These are phyloP conservation scores for Cunninghamia lanceolata DNA, from an alignment of 75 land plant species.

Conservation along the genomic window DNA sequence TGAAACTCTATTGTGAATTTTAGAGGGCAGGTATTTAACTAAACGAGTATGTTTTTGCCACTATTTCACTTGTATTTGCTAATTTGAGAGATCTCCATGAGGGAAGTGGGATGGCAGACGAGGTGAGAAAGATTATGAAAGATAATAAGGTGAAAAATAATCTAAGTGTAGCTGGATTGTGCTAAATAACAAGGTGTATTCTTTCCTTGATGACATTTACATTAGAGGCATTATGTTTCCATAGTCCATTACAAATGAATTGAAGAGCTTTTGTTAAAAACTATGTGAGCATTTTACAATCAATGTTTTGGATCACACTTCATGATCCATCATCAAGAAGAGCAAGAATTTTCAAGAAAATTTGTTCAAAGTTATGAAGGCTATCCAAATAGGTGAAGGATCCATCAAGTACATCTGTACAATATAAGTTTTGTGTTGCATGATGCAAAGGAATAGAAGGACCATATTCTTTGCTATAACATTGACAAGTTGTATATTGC, in stretches of 20 bases:
- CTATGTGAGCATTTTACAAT: too few relatives aligned
- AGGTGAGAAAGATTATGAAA: slow-evolving; percentile 38
- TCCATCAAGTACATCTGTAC: not conserved
- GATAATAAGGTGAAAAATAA: slow-evolving; percentile 41
- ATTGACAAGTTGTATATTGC: not conserved
- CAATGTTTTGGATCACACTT: too few relatives aligned
- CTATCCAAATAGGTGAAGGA: not conserved
- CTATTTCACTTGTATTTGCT: slow-evolving; percentile 20
- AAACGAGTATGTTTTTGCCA: slow-evolving; percentile 21
- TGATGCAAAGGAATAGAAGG: not conserved
- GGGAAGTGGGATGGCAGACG: slow-evolving; percentile 43
- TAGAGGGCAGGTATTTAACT: slow-evolving; percentile 16
- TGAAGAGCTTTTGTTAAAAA: too few relatives aligned
- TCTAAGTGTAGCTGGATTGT: slow-evolving; percentile 56
- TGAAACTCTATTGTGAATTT: slow-evolving; percentile 17
- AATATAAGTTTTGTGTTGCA: not conserved
- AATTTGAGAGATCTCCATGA: slow-evolving; percentile 4
- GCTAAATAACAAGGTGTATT: slow-evolving; percentile 13
- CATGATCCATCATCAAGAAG: too few relatives aligned
- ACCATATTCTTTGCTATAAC: not conserved
- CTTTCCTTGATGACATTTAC: not conserved
- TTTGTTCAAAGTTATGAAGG: not conserved
- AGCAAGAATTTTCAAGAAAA: not conserved
- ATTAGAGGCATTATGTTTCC: too few relatives aligned
- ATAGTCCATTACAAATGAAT: too few relatives aligned